Evolutionary conservation across 2,329 filamentous ascomycete species (phyloP).

Genomic region (Penicillium sp.): DNA sequence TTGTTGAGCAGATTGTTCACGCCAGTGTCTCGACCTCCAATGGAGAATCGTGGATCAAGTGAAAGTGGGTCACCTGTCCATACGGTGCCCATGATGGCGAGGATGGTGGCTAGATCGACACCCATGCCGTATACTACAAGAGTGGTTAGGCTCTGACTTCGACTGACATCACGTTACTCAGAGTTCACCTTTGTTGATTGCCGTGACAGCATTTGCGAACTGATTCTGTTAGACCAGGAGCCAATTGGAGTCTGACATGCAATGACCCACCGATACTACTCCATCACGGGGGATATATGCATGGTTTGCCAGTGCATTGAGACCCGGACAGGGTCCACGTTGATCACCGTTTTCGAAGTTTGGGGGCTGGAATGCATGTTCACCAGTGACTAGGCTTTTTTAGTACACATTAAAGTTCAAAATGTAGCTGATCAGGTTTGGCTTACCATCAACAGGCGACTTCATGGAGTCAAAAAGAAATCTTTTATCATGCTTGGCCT

Average conservation of each 20-base stretch:
- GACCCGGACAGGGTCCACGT: constrained; percentile 44
- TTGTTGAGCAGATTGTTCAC: constrained; percentile 48
- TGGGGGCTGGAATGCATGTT: constrained; percentile 38
- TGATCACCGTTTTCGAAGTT: constrained; percentile 38
- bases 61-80: constrained; percentile 56
- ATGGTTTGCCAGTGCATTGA: constrained; percentile 49
- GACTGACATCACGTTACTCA: rapidly evolving
- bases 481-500: constrained; percentile 21
- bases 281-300: constrained; percentile 46
- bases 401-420: not conserved
- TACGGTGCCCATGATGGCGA: constrained; percentile 52
- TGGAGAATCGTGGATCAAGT: constrained; percentile 54
- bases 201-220: constrained; percentile 36
- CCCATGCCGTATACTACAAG: constrained; percentile 51
- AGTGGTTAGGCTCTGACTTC: not conserved
- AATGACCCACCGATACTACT: constrained; percentile 31
- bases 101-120: constrained; percentile 44
- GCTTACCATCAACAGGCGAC: constrained; percentile 31
- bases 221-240: constrained; percentile 14
- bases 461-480: constrained; percentile 25
- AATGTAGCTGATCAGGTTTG: not conserved
- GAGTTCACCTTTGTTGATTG: constrained; percentile 37
- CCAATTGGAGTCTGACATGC: rapidly evolving
- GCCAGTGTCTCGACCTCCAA: constrained; percentile 47
- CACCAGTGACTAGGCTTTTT: constrained; percentile 31